Evolutionary conservation across 306 rosid species (phyloP).

Genomic region (Fragaria ananassa): DNA sequence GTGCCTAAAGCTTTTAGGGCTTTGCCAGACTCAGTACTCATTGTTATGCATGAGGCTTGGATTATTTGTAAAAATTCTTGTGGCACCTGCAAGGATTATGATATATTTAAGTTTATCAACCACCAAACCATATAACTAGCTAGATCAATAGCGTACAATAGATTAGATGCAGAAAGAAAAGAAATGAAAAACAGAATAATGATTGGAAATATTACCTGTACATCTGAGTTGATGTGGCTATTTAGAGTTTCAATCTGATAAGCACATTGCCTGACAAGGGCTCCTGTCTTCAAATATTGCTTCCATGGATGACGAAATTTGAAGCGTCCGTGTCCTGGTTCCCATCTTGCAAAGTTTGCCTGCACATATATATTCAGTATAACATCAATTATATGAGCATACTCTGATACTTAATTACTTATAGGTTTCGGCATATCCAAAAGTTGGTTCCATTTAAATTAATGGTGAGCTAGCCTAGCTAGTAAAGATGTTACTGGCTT

Average conservation of each 20-base stretch:
- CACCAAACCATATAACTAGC: not conserved
- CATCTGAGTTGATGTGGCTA: constrained; percentile 41
- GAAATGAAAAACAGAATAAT: not conserved
- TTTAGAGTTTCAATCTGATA: constrained; percentile 72
- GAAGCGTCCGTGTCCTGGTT: constrained; percentile 84
- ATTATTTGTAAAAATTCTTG: constrained; percentile 44
- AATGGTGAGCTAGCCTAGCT: not conserved
- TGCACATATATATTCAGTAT: constrained; percentile 11
- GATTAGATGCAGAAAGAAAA: not conserved
- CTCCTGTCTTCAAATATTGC: constrained; percentile 76
- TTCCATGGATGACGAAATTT: constrained; percentile 80
- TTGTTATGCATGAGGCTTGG: constrained; percentile 51
- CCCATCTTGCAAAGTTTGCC: constrained; percentile 95
- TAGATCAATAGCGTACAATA: not conserved
- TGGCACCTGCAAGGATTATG: constrained; percentile 34
- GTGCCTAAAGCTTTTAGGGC: constrained; percentile 54
- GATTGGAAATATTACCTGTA: constrained; percentile 42
- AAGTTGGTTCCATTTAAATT: not conserved
- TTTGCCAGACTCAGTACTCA: constrained; percentile 59
- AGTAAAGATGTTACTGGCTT: constrained; percentile 1
- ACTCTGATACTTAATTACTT: not conserved
- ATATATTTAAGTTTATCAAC: not conserved
- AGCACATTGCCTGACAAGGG: constrained; percentile 64
- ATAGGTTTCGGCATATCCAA: not conserved
- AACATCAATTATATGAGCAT: constrained; percentile 9